Evolutionary conservation across 2,329 filamentous ascomycete genomes (phyloP).

Genomic region (Cladosporium sp.): DNA sequence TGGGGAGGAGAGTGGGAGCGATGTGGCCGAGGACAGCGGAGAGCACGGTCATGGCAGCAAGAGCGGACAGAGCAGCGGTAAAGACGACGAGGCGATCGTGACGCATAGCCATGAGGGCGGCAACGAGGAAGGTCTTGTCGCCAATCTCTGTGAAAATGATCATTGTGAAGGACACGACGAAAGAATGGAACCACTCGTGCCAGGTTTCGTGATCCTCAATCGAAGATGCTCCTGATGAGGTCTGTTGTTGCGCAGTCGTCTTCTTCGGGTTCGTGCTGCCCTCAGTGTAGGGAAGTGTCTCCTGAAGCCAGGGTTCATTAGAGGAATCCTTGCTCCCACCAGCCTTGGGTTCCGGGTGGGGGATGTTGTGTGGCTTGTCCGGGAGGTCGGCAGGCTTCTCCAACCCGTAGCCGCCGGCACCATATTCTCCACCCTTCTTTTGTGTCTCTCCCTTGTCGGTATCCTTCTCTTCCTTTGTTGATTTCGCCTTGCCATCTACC

Average conservation of each 20-base stretch:
- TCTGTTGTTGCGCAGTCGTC: constrained; percentile 19
- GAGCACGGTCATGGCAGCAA: constrained; percentile 86
- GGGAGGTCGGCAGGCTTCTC: constrained; percentile 58
- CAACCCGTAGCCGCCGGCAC: constrained; percentile 29
- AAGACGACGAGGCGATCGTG: constrained; percentile 91
- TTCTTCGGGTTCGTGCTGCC: constrained; percentile 26
- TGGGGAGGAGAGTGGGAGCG: constrained; percentile 81
- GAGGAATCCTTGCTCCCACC: constrained; percentile 17
- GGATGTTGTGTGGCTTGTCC: constrained; percentile 67
- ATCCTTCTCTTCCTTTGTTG: constrained; percentile 30
- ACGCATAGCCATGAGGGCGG: constrained; percentile 98
- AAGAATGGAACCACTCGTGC: constrained; percentile 62
- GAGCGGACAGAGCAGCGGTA: constrained; percentile 83
- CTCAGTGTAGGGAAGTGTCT: constrained; percentile 35
- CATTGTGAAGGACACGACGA: constrained; percentile 89
- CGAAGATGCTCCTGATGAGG: constrained; percentile 16
- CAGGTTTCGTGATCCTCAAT: constrained; percentile 18
- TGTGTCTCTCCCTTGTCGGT: constrained; percentile 35
- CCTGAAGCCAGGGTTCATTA: constrained; percentile 25
- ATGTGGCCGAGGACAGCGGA: constrained; percentile 90
- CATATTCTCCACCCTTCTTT: constrained; percentile 27
- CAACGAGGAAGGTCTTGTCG: constrained; percentile 97
- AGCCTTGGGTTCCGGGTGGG: constrained; percentile 56
- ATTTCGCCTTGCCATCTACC: constrained; percentile 26
- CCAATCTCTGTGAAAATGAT: constrained; percentile 95